Conservation (phyloP, 1,284 basidiomycete species). For the Veloporphyrellus conicus region DNA sequence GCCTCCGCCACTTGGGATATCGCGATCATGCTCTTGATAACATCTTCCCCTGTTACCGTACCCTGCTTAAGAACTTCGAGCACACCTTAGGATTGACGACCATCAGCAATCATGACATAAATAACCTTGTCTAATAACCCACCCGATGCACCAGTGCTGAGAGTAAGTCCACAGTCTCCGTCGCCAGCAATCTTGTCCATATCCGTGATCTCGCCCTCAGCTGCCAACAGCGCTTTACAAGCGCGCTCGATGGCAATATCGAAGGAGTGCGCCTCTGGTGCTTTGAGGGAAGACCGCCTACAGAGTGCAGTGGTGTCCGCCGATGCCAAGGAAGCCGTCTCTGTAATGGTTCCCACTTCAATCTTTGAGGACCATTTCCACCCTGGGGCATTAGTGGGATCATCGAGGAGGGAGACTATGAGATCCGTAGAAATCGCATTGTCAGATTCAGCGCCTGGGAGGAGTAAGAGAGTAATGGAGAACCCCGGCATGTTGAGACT, state of each 20-base stretch:
- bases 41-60: slow-evolving; percentile 46
- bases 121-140: slow-evolving; percentile 9
- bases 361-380: slow-evolving; percentile 71
- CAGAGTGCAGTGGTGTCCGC: slow-evolving; percentile 16
- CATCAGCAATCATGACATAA: neutral
- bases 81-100: slow-evolving; percentile 37
- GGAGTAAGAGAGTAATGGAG: slow-evolving; percentile 80
- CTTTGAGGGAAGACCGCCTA: slow-evolving; percentile 32
- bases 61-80: slow-evolving; percentile 35
- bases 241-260: slow-evolving; percentile 57
- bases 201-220: slow-evolving; percentile 84
- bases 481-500: slow-evolving; percentile 95
- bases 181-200: slow-evolving; percentile 81
- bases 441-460: slow-evolving; percentile 50
- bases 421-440: slow-evolving; percentile 40
- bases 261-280: slow-evolving; percentile 49
- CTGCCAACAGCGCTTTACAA: slow-evolving; percentile 65
- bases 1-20: slow-evolving; percentile 78
- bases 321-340: slow-evolving; percentile 15
- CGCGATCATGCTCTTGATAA: slow-evolving; percentile 58
- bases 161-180: slow-evolving; percentile 79
- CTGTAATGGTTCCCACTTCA: slow-evolving; percentile 31
- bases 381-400: slow-evolving; percentile 68
- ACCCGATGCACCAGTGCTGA: slow-evolving; percentile 68
- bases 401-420: slow-evolving; percentile 76